Conservation (phyloP, 2,329 filamentous ascomycete species). For the Aspergillus awamori region DNA sequence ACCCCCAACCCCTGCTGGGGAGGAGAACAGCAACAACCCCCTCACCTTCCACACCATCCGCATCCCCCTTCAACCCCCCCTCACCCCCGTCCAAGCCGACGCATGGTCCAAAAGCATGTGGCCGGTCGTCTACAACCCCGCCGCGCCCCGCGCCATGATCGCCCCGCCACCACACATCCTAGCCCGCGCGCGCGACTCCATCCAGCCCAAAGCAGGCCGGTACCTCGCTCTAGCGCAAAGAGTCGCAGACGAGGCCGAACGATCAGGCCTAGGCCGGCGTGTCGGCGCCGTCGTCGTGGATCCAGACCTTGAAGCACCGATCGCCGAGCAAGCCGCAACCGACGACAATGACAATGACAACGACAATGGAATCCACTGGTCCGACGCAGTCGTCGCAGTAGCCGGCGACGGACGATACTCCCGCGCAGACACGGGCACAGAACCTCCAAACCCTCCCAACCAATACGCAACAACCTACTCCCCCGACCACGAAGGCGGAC, state of each 20-base stretch:
- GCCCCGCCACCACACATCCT: slow-evolving; percentile 47
- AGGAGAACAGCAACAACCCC: slow-evolving; percentile 7
- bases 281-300: slow-evolving; percentile 52
- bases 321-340: slow-evolving; percentile 20
- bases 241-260: slow-evolving; percentile 43
- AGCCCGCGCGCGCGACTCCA: slow-evolving; percentile 35
- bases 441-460: slow-evolving; percentile 28
- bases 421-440: slow-evolving; percentile 27
- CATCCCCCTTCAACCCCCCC: slow-evolving; percentile 47
- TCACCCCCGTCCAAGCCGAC: slow-evolving; percentile 44
- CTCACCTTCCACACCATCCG: slow-evolving; percentile 35
- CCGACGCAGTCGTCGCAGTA: slow-evolving; percentile 46
- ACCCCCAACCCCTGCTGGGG: slow-evolving; percentile 16
- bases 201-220: slow-evolving; percentile 40
- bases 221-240: slow-evolving; percentile 45
- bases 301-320: slow-evolving; percentile 36
- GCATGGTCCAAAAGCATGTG: slow-evolving; percentile 46
- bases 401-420: slow-evolving; percentile 49
- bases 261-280: slow-evolving; percentile 40
- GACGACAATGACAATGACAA: no score
- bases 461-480: slow-evolving; percentile 24
- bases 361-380: slow-evolving; percentile 25
- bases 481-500: slow-evolving; percentile 45
- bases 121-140: slow-evolving; percentile 50
- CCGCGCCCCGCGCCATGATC: slow-evolving; percentile 46